Percentiles rank a stretch among this genome's conserved stretches.
These are phyloP conservation scores for Calonectria multiphialidica DNA, from an alignment of 2,329 filamentous ascomycete genomes.

Conservation along the genomic window DNA sequence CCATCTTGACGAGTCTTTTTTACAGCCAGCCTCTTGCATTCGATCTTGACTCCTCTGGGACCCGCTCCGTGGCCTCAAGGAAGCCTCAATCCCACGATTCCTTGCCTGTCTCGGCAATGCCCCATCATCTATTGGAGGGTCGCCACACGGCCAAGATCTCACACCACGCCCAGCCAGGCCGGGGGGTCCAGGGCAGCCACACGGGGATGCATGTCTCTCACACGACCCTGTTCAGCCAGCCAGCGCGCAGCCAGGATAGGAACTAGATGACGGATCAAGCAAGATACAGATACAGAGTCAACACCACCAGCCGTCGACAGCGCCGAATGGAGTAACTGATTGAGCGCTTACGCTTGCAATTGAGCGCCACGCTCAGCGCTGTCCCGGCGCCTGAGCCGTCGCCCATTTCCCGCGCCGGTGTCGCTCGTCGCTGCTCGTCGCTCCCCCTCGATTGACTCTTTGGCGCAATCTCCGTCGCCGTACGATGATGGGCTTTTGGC, in stretches of 20 bases:
- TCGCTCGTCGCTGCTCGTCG: slow-evolving; percentile 15
- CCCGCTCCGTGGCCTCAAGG: background rate
- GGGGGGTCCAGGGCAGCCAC: background rate
- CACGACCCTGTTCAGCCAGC: slow-evolving; percentile 21
- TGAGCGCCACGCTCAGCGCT: slow-evolving; percentile 16
- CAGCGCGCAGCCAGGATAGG: background rate
- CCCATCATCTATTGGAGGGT: slow-evolving; percentile 7
- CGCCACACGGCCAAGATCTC: slow-evolving; percentile 12
- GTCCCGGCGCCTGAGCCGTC: background rate
- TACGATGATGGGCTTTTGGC: slow-evolving; percentile 7
- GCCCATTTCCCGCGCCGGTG: background rate
- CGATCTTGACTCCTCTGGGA: slow-evolving; percentile 4
- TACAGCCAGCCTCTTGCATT: slow-evolving; percentile 28
- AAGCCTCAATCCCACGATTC: slow-evolving; percentile 1
- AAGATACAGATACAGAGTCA: background rate
- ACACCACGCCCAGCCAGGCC: slow-evolving; percentile 6
- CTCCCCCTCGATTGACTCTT: slow-evolving; percentile 29
- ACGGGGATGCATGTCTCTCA: background rate
- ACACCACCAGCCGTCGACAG: slow-evolving; percentile 10
- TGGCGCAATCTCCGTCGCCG: slow-evolving; percentile 13
- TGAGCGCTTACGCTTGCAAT: slow-evolving; percentile 14
- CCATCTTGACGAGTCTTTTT: slow-evolving; percentile 10
- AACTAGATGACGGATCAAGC: background rate
- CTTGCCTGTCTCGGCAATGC: slow-evolving; percentile 19
- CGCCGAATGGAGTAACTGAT: slow-evolving; percentile 13